Evolutionary conservation across 805 yeast species (phyloP).

Genomic region (Ogataea trehalophila): DNA sequence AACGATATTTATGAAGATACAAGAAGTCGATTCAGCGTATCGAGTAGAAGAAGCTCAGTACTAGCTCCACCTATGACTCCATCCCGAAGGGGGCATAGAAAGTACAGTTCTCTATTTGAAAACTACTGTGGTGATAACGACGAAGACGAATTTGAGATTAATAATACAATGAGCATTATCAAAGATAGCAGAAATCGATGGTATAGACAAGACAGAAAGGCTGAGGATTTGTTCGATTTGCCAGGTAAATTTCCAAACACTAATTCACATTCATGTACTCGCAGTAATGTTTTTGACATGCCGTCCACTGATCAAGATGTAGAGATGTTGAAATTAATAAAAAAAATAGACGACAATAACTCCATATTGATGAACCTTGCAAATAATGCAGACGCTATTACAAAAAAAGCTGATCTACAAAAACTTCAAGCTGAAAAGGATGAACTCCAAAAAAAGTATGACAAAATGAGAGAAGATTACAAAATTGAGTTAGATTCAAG

Average conservation of each 20-base stretch:
- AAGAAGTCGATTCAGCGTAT: conserved; percentile 9
- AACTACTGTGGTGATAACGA: conserved; percentile 3
- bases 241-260: conserved; percentile 15
- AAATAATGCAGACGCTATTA: conserved; percentile 10
- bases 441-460: conserved; percentile 15
- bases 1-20: conserved; percentile 27
- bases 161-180: conserved; percentile 21
- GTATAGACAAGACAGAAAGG: conserved; percentile 6
- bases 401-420: conserved; percentile 10
- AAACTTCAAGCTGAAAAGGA: conserved; percentile 12
- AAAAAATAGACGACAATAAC: conserved; percentile 9
- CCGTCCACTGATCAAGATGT: neutral
- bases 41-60: conserved; percentile 15
- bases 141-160: conserved; percentile 14
- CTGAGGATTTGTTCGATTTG: conserved; percentile 7
- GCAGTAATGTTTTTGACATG: neutral
- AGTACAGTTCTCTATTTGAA: neutral
- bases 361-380: conserved; percentile 7
- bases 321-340: neutral
- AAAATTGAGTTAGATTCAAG: conserved; percentile 18
- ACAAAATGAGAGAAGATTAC: conserved; percentile 21
- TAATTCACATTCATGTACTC: neutral
- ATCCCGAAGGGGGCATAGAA: neutral
- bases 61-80: conserved; percentile 19
- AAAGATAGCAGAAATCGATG: conserved; percentile 12